A percentile compares a stretch with the other conserved stretches of the same genome.
Conservation (phyloP, 495 filamentous ascomycete species). For the Neurospora sp. region DNA sequence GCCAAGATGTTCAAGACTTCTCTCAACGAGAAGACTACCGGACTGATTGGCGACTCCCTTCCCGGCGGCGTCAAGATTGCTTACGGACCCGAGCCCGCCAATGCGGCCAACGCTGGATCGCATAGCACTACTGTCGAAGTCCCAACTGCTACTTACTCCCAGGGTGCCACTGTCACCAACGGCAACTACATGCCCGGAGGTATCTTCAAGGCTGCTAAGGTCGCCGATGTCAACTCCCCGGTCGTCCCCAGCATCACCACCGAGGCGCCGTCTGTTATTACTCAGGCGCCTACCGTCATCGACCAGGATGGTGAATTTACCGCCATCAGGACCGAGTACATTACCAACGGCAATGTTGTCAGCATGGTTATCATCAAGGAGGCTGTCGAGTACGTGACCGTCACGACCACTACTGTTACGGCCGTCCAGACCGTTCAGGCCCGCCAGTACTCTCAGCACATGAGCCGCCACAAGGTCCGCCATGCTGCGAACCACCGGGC, state of each 20-base stretch:
- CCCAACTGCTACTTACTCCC: conserved; percentile 14
- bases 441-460: conserved; percentile 11
- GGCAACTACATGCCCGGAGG: conserved; percentile 14
- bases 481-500: conserved; percentile 1
- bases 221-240: background rate
- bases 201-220: conserved; percentile 15
- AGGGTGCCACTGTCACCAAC: conserved; percentile 5
- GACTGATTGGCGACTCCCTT: conserved; percentile 20
- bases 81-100: conserved; percentile 26
- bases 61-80: conserved; percentile 31
- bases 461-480: conserved; percentile 14
- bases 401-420: conserved; percentile 12
- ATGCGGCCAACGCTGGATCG: conserved; percentile 4
- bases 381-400: conserved; percentile 32
- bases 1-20: conserved; percentile 13
- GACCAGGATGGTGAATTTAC: conserved; percentile 18
- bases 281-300: conserved; percentile 13
- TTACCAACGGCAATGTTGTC: conserved; percentile 29
- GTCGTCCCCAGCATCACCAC: background rate
- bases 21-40: conserved; percentile 24
- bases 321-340: conserved; percentile 32
- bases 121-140: conserved; percentile 7
- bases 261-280: conserved; percentile 11
- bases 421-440: conserved; percentile 11
- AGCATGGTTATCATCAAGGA: conserved; percentile 36